These are phyloP conservation scores for Orbilia ellipsospora DNA, from an alignment of 2,329 filamentous ascomycete species.

Conservation along the genomic window DNA sequence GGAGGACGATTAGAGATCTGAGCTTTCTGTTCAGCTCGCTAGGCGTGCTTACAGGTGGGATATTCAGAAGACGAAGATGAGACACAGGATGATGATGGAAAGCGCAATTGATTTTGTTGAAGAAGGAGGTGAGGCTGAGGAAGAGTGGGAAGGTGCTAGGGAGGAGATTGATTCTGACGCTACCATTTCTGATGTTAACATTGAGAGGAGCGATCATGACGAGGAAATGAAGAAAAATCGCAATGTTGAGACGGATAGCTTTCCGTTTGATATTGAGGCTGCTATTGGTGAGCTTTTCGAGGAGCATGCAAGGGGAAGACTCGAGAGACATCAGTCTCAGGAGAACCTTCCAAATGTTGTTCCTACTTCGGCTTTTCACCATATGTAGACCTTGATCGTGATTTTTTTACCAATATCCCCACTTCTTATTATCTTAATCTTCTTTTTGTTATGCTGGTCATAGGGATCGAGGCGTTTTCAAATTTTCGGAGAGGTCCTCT, in stretches of 20 bases:
- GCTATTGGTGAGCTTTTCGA: no score
- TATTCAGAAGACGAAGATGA: slow-evolving; percentile 6
- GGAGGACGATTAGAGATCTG: slow-evolving; percentile 52
- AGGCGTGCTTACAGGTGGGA: background rate
- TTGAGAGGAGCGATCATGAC: background rate
- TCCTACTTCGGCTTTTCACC: no score
- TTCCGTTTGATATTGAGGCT: no score
- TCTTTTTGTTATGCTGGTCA: background rate
- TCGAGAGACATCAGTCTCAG: no score
- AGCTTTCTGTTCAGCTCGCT: slow-evolving; percentile 10
- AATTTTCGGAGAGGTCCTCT: background rate
- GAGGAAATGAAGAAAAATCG: no score
- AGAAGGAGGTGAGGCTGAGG: background rate
- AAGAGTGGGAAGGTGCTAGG: background rate
- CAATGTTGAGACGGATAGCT: no score
- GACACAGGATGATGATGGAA: background rate
- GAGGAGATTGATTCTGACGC: slow-evolving; percentile 2
- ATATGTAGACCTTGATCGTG: no score
- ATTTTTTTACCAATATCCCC: background rate
- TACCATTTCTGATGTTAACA: background rate
- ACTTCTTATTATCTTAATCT: background rate
- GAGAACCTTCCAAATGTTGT: no score
- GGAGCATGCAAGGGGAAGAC: no score
- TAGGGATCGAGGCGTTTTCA: slow-evolving; percentile 7
- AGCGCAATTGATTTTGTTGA: no score